Evolutionary conservation across 2,329 filamentous ascomycete genomes (phyloP).

Genomic region (Fusarium luffae): DNA sequence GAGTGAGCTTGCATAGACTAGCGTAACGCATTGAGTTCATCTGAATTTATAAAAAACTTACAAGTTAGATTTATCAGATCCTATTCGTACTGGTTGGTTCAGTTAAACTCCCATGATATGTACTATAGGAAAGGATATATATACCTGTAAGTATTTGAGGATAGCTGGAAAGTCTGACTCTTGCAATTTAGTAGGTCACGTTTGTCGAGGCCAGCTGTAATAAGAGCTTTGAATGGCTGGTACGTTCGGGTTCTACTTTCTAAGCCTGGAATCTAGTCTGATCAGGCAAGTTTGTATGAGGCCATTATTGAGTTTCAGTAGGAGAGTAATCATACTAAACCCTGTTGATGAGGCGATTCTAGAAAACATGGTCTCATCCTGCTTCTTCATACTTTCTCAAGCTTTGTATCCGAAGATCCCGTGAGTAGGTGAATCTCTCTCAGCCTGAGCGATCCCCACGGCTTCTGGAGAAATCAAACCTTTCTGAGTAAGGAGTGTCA

Average conservation of each 20-base stretch:
- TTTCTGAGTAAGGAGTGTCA: not conserved
- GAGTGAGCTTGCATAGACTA: slow-evolving; percentile 2
- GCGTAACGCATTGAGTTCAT: not conserved
- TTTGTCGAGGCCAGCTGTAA: too few relatives aligned
- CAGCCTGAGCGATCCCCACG: not conserved
- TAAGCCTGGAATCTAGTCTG: too few relatives aligned
- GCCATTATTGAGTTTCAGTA: not conserved
- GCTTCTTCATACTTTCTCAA: not conserved
- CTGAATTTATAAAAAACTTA: not conserved
- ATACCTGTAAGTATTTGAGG: too few relatives aligned
- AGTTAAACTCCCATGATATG: too few relatives aligned
- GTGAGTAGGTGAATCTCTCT: not conserved
- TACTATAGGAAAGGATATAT: too few relatives aligned
- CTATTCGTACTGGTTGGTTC: too few relatives aligned
- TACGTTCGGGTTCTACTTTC: too few relatives aligned
- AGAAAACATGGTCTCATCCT: not conserved
- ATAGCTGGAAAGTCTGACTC: too few relatives aligned
- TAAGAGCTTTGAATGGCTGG: not conserved
- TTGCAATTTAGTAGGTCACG: rapidly evolving
- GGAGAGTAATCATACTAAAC: not conserved
- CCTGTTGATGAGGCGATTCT: not conserved
- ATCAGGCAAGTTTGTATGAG: not conserved
- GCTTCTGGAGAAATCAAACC: not conserved
- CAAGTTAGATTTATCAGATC: not conserved
- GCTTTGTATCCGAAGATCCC: not conserved